Evolutionary conservation across 306 rosid species (phyloP), one percentile per base, ranked within the genome.

Genomic region (Begonia fuchsioides): DNA sequence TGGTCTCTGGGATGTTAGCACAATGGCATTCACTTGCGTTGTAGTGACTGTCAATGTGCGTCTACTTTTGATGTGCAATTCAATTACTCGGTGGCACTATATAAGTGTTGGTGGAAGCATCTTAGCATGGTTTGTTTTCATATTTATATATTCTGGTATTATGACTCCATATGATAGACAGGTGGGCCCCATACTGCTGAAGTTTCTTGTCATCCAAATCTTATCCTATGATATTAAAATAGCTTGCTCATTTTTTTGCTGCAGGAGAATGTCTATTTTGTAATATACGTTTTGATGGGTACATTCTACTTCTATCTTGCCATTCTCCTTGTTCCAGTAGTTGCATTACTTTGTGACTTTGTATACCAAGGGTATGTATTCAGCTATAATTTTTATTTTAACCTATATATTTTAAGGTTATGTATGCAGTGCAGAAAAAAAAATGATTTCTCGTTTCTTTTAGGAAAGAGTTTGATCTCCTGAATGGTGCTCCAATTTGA

Each of bases 1-100:
- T 63, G 95, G 95, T 57, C 77, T 81, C 51, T 81, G 90, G 94
- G 98, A 90, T 75, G 81, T 85, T 66, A 75, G 98, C 75, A 90
- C 98, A 58, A 72, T 90, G 95, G 79, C 94, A 57, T 90, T 77
- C 75, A 79, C 98, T 5, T 79, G 98, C 72, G 80, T 85, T 49
- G 87, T 90, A 43, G 55, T 90, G 61, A 90, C 98, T 1, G 94
- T 85, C 71, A 90, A 68, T 69, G 68, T 81, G 66, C 86, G 97
- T 57, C 80, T 90, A 48, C 79, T 90, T 65, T 14, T 84, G 92
- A 71, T 69, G 39, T 81, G 97, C 51, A 90, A 90, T 71, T 84
- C 92, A 2, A 79, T 84, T 72, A 81, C 97, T 19, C 76, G 79
- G 62, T 84, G 95, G 95, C 95, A 90, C 72, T 79, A 70, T 41